A percentile compares a stretch with the other conserved stretches of the same genome.
Evolutionary conservation across 2,329 filamentous ascomycete species (phyloP).

Genomic region (Zymoseptoria ardabiliae): DNA sequence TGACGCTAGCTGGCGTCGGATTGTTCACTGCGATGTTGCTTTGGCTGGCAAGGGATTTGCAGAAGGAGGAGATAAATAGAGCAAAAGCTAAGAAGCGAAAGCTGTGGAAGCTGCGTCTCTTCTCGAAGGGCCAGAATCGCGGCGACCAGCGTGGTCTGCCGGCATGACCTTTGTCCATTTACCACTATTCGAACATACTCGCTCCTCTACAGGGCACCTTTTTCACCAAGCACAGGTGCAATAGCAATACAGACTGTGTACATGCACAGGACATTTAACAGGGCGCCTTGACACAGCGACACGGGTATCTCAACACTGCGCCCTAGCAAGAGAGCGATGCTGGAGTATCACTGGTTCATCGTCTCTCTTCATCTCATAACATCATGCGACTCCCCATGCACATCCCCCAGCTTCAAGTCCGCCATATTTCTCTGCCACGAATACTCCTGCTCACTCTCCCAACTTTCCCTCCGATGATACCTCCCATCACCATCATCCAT

Average conservation of each 20-base stretch:
- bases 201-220: too few species aligned
- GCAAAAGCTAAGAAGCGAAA: neutral
- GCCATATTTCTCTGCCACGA: conserved; percentile 23
- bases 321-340: neutral
- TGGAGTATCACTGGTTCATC: neutral
- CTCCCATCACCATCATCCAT: conserved; percentile 9
- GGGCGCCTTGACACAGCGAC: neutral
- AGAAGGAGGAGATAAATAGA: neutral
- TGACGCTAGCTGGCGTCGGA: neutral
- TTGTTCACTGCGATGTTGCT: neutral
- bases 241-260: too few species aligned
- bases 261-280: neutral
- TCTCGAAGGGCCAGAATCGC: too few species aligned
- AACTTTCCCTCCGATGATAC: conserved; percentile 1
- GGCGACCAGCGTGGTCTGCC: too few species aligned
- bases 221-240: too few species aligned
- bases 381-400: conserved; percentile 17
- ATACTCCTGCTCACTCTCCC: conserved; percentile 14
- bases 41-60: neutral
- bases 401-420: conserved; percentile 24
- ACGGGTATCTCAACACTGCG: neutral
- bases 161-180: too few species aligned
- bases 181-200: neutral
- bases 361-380: neutral
- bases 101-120: neutral